A percentile compares a stretch with the other conserved stretches of the same genome.
Evolutionary conservation across 1,139 yeast species (phyloP).

Genomic region (Scheffersomyces titani): DNA sequence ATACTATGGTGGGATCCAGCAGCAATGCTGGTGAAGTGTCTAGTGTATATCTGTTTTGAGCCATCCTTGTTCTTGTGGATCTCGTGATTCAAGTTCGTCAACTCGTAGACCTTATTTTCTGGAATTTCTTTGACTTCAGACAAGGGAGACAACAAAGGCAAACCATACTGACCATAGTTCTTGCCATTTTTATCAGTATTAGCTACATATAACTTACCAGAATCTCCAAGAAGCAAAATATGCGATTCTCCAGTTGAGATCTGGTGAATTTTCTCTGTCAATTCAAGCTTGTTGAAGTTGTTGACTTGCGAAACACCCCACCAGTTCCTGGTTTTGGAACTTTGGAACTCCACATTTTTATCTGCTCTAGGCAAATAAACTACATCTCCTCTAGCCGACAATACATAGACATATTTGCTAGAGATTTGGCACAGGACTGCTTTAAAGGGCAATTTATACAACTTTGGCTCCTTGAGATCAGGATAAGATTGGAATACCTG

Average conservation of each 20-base stretch:
- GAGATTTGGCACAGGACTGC: slow-evolving; percentile 57
- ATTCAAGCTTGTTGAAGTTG: slow-evolving; percentile 11
- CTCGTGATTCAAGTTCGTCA: slow-evolving; percentile 39
- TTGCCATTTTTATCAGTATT: slow-evolving; percentile 43
- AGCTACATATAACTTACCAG: slow-evolving; percentile 66
- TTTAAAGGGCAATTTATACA: slow-evolving; percentile 37
- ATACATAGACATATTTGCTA: slow-evolving; percentile 57
- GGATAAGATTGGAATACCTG: slow-evolving; percentile 70
- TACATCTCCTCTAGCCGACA: slow-evolving; percentile 55
- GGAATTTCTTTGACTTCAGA: slow-evolving; percentile 19
- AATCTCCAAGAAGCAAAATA: slow-evolving; percentile 57
- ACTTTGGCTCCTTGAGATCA: slow-evolving; percentile 26
- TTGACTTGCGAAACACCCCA: slow-evolving; percentile 18
- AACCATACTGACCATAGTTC: slow-evolving; percentile 81
- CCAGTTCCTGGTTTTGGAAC: slow-evolving; percentile 22
- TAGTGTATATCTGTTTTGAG: slow-evolving; percentile 28
- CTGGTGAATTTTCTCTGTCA: slow-evolving; percentile 47
- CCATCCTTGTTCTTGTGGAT: slow-evolving; percentile 22
- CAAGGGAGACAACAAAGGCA: slow-evolving; percentile 70
- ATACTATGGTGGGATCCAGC: slow-evolving; percentile 75
- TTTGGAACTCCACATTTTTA: slow-evolving; percentile 15
- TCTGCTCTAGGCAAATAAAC: slow-evolving; percentile 48
- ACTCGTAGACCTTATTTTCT: slow-evolving; percentile 30
- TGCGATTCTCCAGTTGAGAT: slow-evolving; percentile 68
- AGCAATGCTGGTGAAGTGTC: slow-evolving; percentile 61